Evolutionary conservation across 1,284 basidiomycete species (phyloP).

Genomic region (Ustilago xerochloae): DNA sequence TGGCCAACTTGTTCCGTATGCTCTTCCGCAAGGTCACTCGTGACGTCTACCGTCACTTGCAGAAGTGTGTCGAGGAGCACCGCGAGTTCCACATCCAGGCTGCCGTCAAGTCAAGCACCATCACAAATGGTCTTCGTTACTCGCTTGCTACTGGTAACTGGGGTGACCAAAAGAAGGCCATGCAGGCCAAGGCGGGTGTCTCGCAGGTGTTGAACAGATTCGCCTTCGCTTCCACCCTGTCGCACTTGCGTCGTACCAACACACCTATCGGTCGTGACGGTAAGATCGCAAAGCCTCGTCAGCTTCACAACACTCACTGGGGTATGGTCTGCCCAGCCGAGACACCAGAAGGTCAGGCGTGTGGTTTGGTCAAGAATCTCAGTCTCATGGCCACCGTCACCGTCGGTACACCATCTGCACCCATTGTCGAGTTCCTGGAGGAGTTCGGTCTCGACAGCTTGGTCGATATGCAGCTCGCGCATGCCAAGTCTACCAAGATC

Average conservation of each 20-base stretch:
- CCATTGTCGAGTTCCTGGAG: constrained; percentile 97
- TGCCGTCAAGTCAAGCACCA: constrained; percentile 92
- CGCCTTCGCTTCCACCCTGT: constrained; percentile 97
- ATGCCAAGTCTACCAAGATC: constrained; percentile 79
- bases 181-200: constrained; percentile 95
- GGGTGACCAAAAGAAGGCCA: constrained; percentile 97
- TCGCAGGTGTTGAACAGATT: constrained; percentile 99
- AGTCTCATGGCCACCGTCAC: constrained; percentile 98
- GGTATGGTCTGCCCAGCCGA: constrained; percentile 97
- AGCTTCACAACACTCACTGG: constrained; percentile 99
- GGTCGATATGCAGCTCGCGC: constrained; percentile 63
- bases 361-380: constrained; percentile 98
- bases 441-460: constrained; percentile 79
- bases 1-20: constrained; percentile 97
- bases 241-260: constrained; percentile 96
- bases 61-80: constrained; percentile 93
- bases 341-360: constrained; percentile 98
- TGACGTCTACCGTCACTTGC: constrained; percentile 95
- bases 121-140: constrained; percentile 98
- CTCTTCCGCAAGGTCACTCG: constrained; percentile 95
- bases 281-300: constrained; percentile 99
- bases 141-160: constrained; percentile 99
- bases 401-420: constrained; percentile 93
- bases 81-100: constrained; percentile 92
- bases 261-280: constrained; percentile 98